Evolutionary conservation across 495 filamentous ascomycete species (phyloP).

Genomic region (Penicillium angulare): DNA sequence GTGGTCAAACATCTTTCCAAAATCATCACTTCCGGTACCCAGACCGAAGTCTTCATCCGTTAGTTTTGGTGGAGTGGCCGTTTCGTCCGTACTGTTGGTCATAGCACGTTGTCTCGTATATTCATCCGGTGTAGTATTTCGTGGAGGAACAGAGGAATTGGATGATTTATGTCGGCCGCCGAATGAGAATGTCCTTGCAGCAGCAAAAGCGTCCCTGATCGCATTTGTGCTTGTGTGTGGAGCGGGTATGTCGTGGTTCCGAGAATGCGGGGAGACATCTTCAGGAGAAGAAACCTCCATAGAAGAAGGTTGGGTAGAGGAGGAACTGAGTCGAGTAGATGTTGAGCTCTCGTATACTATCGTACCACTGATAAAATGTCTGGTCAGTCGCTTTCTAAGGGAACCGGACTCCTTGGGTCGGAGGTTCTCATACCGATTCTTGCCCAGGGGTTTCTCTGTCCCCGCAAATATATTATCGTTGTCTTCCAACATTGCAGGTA

Average conservation of each 20-base stretch:
- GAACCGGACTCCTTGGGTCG: constrained; percentile 18
- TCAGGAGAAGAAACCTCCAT: constrained; percentile 59
- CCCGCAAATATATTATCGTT: constrained; percentile 44
- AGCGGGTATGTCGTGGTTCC: constrained; percentile 54
- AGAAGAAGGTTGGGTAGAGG: constrained; percentile 71
- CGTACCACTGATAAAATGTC: constrained; percentile 58
- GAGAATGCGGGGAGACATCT: constrained; percentile 52
- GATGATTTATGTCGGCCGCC: constrained; percentile 42
- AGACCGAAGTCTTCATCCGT: constrained; percentile 57
- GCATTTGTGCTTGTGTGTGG: constrained; percentile 50
- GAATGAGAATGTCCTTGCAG: constrained; percentile 74
- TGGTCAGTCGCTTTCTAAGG: constrained; percentile 32
- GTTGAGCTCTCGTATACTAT: constrained; percentile 60
- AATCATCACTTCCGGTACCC: constrained; percentile 59
- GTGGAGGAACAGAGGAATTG: constrained; percentile 38
- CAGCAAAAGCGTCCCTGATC: constrained; percentile 60
- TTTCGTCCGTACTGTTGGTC: constrained; percentile 60
- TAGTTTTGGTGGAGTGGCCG: constrained; percentile 67
- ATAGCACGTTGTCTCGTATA: constrained; percentile 43
- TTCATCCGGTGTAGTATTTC: constrained; percentile 41
- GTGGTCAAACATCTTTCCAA: constrained; percentile 66
- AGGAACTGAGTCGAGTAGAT: constrained; percentile 65
- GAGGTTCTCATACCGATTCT: constrained; percentile 40
- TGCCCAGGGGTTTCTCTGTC: constrained; percentile 32
- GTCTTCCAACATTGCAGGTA: constrained; percentile 53